phyloP scores from a whole-genome alignment of 371 early-diverging fungal species.

The Mucor irregularis region DNA sequence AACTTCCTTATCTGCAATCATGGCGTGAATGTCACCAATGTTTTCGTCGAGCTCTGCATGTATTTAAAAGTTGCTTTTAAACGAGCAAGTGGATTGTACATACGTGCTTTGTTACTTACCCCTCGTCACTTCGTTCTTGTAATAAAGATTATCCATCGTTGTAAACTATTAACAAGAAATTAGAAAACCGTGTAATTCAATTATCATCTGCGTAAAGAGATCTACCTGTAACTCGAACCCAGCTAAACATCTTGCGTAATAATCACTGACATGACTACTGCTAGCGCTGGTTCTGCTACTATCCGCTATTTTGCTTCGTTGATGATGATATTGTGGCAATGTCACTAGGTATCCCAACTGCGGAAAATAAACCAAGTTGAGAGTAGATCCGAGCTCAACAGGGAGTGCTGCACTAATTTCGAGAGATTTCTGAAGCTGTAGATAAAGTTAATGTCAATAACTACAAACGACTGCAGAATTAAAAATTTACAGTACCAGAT shows the following conservation, averaged over 20 bases:
- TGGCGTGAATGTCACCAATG: conserved; percentile 76
- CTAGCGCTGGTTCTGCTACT: conserved; percentile 38
- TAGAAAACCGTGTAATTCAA: not conserved
- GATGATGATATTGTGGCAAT: conserved; percentile 48
- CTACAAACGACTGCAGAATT: not conserved
- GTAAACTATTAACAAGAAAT: conserved; percentile 55
- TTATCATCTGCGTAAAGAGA: not conserved
- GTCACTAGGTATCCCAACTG: conserved; percentile 80
- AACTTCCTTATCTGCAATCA: conserved; percentile 74
- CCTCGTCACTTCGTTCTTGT: conserved; percentile 67
- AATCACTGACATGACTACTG: conserved; percentile 5
- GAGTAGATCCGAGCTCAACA: conserved; percentile 36
- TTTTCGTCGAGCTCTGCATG: conserved; percentile 64
- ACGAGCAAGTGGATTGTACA: not conserved
- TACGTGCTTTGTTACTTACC: conserved; percentile 34
- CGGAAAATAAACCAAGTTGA: conserved; percentile 85
- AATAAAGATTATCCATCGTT: conserved; percentile 68
- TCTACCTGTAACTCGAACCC: conserved; percentile 28
- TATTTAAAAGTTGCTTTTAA: too few relatives aligned
- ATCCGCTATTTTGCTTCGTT: conserved; percentile 34
- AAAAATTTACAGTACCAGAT: conserved; percentile 35
- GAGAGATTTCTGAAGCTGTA: conserved; percentile 61
- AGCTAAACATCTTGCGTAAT: not conserved
- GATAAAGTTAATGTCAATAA: not conserved
- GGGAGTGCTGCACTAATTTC: conserved; percentile 59